A percentile compares a stretch with the other conserved stretches of the same genome.
phyloP scores from a whole-genome alignment of 164 flowering plant species.

The Cinnamomum chago region DNA sequence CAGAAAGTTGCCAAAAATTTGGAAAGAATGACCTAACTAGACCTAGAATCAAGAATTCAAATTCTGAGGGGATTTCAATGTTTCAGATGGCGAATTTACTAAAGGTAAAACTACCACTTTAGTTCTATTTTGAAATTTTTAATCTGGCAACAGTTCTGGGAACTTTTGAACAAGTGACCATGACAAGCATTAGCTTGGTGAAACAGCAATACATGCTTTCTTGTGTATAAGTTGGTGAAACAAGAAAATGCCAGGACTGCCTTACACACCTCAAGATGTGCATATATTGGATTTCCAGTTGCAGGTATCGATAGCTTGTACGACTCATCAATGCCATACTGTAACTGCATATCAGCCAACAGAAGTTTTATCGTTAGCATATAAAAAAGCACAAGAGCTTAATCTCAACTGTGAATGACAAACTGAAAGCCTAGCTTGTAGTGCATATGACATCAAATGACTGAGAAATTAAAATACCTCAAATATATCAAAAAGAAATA shows the following conservation, averaged over 20 bases:
- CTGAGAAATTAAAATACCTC: background rate
- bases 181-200: too few species aligned
- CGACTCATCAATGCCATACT: constrained; percentile 75
- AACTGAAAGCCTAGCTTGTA: background rate
- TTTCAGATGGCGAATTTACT: too few species aligned
- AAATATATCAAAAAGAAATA: background rate
- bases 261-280: constrained; percentile 47
- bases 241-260: background rate
- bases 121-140: too few species aligned
- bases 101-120: too few species aligned
- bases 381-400: background rate
- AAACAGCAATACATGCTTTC: too few species aligned
- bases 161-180: too few species aligned
- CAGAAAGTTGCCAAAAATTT: too few species aligned
- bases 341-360: constrained; percentile 48
- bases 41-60: too few species aligned
- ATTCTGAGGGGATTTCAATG: too few species aligned
- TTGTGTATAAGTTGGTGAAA: too few species aligned
- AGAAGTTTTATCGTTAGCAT: background rate
- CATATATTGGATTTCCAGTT: constrained; percentile 44
- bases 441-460: background rate
- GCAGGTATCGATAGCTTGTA: constrained; percentile 54
- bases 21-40: too few species aligned
- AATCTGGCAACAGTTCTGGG: too few species aligned
- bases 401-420: background rate